Conservation (phyloP, 805 yeast genomes). For the Schizosaccharomyces cryophilus region DNA sequence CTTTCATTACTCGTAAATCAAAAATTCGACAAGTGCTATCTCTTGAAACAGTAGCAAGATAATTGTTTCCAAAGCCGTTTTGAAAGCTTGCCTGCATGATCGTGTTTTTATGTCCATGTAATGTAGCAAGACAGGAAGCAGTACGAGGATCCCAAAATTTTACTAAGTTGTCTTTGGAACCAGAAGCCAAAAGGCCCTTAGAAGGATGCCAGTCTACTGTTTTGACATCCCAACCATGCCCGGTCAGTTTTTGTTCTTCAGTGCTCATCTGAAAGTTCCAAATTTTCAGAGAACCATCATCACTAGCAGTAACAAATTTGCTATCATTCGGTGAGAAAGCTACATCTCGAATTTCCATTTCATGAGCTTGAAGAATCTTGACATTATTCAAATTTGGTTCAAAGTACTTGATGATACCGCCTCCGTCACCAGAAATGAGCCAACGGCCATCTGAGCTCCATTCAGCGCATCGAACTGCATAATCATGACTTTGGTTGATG, state of each 20-base stretch:
- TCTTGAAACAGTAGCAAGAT: slow-evolving; percentile 67
- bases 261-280: slow-evolving; percentile 83
- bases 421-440: slow-evolving; percentile 83
- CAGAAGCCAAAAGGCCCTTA: slow-evolving; percentile 67
- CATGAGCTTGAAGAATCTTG: slow-evolving; percentile 49
- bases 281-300: slow-evolving; percentile 69
- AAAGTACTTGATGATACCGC: slow-evolving; percentile 83
- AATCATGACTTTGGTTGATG: slow-evolving; percentile 94
- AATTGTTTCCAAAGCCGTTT: slow-evolving; percentile 40
- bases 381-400: slow-evolving; percentile 95
- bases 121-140: slow-evolving; percentile 45
- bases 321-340: slow-evolving; percentile 77
- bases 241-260: slow-evolving; percentile 56
- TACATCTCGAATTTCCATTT: slow-evolving; percentile 64
- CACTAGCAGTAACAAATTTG: slow-evolving; percentile 81
- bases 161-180: slow-evolving; percentile 82
- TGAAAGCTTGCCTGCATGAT: slow-evolving; percentile 72
- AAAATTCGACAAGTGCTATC: slow-evolving; percentile 73
- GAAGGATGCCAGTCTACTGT: slow-evolving; percentile 91
- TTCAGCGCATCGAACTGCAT: slow-evolving; percentile 52
- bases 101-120: slow-evolving; percentile 84
- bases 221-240: slow-evolving; percentile 98
- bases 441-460: slow-evolving; percentile 85
- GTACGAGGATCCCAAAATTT: slow-evolving; percentile 91
- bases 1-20: slow-evolving; percentile 69